A percentile compares a stretch with the other conserved stretches of the same genome.
Conservation (phyloP, 108 stramenopile species). For the Cyclotella cryptica region DNA sequence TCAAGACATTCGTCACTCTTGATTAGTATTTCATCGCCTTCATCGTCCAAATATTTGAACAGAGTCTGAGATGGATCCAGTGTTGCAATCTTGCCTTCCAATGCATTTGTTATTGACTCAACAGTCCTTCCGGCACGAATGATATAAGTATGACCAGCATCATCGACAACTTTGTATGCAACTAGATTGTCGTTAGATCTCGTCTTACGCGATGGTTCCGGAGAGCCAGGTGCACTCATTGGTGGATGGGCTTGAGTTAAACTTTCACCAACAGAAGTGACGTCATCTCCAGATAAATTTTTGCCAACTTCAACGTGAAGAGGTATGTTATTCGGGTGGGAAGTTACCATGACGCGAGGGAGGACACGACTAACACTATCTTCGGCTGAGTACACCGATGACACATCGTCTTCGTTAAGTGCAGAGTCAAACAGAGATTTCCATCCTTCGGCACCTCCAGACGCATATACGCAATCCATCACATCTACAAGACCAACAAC, state of each 20-base stretch:
- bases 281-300: constrained; percentile 37
- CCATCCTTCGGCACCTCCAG: constrained; percentile 90
- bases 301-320: constrained; percentile 73
- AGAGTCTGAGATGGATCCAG: constrained; percentile 47
- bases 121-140: constrained; percentile 68
- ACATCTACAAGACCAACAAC: constrained; percentile 96
- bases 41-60: constrained; percentile 89
- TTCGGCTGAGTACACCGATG: constrained; percentile 48
- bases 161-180: constrained; percentile 84
- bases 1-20: constrained; percentile 80
- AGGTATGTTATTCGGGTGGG: constrained; percentile 76
- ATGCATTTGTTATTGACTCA: constrained; percentile 48
- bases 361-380: constrained; percentile 38
- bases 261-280: constrained; percentile 61
- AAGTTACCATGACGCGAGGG: constrained; percentile 39
- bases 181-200: constrained; percentile 9
- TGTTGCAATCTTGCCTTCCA: constrained; percentile 61
- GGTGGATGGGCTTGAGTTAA: constrained; percentile 41
- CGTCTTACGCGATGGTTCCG: constrained; percentile 18
- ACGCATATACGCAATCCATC: constrained; percentile 92
- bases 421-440: constrained; percentile 40
- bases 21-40: constrained; percentile 87
- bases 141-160: constrained; percentile 75
- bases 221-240: constrained; percentile 39
- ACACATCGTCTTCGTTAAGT: constrained; percentile 44